phyloP scores from a whole-genome alignment of 345 rosid genomes.

The Aurinia saxatilis region DNA sequence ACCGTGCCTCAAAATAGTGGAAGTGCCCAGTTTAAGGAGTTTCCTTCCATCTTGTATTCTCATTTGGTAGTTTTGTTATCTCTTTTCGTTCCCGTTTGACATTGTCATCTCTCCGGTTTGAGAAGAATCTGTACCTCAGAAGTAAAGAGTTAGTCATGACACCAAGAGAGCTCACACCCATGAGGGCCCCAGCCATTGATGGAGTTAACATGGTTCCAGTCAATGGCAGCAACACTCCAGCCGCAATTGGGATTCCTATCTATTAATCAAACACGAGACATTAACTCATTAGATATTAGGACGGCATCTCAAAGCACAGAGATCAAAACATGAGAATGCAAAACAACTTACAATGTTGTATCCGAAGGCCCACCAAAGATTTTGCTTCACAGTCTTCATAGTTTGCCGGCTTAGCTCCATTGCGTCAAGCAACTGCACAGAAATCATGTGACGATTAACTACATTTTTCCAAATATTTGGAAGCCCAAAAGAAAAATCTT shows the following conservation, averaged over 20 bases:
- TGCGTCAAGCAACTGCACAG: constrained; percentile 79
- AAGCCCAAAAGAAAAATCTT: not conserved
- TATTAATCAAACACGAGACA: constrained; percentile 3
- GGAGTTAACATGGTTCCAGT: constrained; percentile 91
- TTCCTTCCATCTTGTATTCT: constrained; percentile 21
- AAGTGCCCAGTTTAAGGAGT: constrained; percentile 6
- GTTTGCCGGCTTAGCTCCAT: constrained; percentile 88
- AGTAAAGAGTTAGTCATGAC: constrained; percentile 89
- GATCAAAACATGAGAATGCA: not conserved
- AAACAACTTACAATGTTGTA: constrained; percentile 79
- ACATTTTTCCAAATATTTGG: not conserved
- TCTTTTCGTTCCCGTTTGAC: constrained; percentile 25
- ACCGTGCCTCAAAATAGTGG: not conserved
- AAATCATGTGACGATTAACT: not conserved
- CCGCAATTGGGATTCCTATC: constrained; percentile 94
- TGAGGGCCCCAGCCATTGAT: constrained; percentile 91
- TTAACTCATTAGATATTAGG: not conserved
- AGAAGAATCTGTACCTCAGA: constrained; percentile 55
- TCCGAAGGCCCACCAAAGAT: constrained; percentile 99
- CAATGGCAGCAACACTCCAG: constrained; percentile 74
- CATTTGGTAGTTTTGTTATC: constrained; percentile 14
- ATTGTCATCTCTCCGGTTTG: constrained; percentile 28
- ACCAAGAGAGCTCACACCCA: constrained; percentile 95
- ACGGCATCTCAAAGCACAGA: not conserved
- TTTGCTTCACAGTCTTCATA: constrained; percentile 96